Conservation (phyloP, 768 basidiomycete species). For the Tulasnella sp. region DNA sequence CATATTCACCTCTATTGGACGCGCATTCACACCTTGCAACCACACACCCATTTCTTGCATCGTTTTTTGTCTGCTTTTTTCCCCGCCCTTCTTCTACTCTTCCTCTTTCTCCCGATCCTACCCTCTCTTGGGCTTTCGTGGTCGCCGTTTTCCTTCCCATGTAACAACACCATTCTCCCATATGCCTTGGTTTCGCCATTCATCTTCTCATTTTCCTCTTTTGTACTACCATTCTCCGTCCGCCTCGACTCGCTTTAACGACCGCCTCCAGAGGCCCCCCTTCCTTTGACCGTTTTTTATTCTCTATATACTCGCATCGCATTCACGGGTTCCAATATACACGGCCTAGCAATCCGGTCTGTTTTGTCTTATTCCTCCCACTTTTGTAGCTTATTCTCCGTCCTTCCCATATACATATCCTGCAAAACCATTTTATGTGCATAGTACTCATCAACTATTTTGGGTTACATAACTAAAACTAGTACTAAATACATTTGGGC, state of each 20-base stretch:
- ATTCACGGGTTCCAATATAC: slow-evolving; percentile 3
- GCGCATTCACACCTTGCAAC: neutral
- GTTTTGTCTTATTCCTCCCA: neutral
- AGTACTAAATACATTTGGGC: neutral
- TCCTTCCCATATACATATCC: too few species aligned
- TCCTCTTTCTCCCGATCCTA: too few species aligned
- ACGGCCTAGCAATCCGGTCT: neutral
- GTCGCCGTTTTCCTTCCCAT: neutral
- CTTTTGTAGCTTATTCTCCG: neutral
- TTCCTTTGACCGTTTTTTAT: neutral
- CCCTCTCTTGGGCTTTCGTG: neutral
- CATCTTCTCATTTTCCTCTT: neutral
- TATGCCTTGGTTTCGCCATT: neutral
- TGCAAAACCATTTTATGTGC: neutral
- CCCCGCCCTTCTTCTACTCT: neutral
- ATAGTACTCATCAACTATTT: neutral
- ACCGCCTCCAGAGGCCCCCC: neutral
- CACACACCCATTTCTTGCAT: neutral
- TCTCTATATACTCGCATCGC: neutral
- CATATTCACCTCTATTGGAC: neutral
- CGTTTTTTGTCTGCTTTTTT: neutral
- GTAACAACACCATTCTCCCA: neutral
- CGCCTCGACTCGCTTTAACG: neutral
- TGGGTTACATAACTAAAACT: neutral
- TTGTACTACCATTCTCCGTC: neutral